Evolutionary conservation across 2,329 filamentous ascomycete genomes (phyloP).

Genomic region (Penicillium griseofulvum): DNA sequence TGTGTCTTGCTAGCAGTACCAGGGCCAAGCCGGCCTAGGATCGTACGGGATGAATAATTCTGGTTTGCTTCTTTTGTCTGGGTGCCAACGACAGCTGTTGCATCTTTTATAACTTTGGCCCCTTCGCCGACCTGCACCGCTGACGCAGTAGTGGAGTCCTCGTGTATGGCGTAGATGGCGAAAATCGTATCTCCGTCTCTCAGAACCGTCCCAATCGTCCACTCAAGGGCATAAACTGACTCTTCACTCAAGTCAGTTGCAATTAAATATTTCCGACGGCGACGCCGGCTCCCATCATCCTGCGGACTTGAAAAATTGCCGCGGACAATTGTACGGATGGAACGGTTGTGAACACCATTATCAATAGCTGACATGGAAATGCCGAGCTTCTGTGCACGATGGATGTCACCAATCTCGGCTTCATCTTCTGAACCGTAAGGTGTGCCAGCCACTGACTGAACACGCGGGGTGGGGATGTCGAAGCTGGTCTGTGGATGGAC

Average conservation of each 20-base stretch:
- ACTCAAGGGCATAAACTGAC: conserved; percentile 90
- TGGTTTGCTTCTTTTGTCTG: conserved; percentile 55
- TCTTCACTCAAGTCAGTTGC: conserved; percentile 93
- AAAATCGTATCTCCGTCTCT: conserved; percentile 92
- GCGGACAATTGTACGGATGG: conserved; percentile 84
- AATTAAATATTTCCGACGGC: conserved; percentile 88
- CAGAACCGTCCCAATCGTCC: conserved; percentile 93
- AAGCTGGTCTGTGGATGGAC: conserved; percentile 85
- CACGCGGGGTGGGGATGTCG: conserved; percentile 61
- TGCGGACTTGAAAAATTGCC: conserved; percentile 75
- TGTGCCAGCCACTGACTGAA: conserved; percentile 53
- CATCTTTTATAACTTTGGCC: conserved; percentile 70
- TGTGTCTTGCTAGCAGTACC: conserved; percentile 41
- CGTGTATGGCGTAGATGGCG: conserved; percentile 89
- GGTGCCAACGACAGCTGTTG: conserved; percentile 65
- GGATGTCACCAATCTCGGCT: conserved; percentile 78
- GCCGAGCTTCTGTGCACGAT: conserved; percentile 78
- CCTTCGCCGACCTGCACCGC: conserved; percentile 65
- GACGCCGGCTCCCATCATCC: conserved; percentile 71
- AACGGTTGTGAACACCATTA: conserved; percentile 72
- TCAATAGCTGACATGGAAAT: conserved; percentile 75
- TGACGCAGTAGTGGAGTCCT: conserved; percentile 56
- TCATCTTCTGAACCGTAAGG: conserved; percentile 82
- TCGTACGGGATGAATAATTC: conserved; percentile 36
- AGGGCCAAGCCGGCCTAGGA: conserved; percentile 37